Evolutionary conservation across 179 eudicot genomes (phyloP).

Genomic region (Vitellaria paradoxa): DNA sequence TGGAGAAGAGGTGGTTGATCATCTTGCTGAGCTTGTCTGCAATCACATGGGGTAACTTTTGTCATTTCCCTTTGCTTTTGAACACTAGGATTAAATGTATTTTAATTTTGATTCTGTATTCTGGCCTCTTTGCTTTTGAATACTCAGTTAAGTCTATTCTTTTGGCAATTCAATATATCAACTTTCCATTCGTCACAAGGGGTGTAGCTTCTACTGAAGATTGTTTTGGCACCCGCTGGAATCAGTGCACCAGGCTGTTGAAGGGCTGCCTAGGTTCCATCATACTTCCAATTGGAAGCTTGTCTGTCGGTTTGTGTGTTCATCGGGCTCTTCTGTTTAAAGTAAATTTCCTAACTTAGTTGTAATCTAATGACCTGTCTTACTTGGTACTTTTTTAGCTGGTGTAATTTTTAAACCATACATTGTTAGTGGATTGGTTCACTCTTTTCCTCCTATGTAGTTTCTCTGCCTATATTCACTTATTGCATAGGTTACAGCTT

Average conservation of each 20-base stretch:
- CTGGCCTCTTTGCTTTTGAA: no score
- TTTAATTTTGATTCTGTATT: background rate
- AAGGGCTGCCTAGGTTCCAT: slow-evolving; percentile 56
- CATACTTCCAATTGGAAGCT: slow-evolving; percentile 67
- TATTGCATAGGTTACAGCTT: background rate
- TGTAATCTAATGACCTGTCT: background rate
- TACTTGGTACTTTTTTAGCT: background rate
- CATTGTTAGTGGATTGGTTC: background rate
- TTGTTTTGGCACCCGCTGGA: slow-evolving; percentile 43
- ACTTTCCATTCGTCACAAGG: slow-evolving; percentile 34
- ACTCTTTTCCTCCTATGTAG: background rate
- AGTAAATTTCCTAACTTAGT: slow-evolving; percentile 31
- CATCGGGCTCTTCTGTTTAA: slow-evolving; percentile 73
- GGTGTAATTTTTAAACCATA: background rate
- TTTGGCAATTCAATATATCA: slow-evolving; percentile 11
- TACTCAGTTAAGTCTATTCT: no score
- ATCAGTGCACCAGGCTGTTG: slow-evolving; percentile 39
- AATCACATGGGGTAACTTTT: slow-evolving; percentile 57
- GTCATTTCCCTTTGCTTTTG: background rate
- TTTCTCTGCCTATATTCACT: background rate
- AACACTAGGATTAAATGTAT: background rate
- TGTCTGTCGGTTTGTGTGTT: slow-evolving; percentile 60
- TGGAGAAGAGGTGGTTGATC: slow-evolving; percentile 46
- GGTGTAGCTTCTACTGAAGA: slow-evolving; percentile 53
- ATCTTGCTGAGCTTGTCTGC: slow-evolving; percentile 57